Evolutionary conservation across 495 filamentous ascomycete genomes (phyloP), one percentile per base, ranked within the genome.

Genomic region (Hypomontagnella submonticulosa): DNA sequence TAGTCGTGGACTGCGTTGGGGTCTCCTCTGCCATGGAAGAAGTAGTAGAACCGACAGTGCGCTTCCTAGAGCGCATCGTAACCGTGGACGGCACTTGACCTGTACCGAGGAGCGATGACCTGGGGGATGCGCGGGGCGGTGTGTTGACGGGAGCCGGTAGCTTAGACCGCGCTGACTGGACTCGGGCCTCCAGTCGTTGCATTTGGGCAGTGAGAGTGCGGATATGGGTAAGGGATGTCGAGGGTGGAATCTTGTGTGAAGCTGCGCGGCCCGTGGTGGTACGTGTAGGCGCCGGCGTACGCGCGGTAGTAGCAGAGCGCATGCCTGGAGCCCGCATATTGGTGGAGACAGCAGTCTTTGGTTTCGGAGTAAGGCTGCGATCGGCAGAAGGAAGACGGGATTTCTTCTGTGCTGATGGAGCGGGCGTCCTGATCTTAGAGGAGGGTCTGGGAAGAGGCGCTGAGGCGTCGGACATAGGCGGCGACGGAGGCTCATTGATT

Each of bases 191-290:
- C 38, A 99, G 86, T 63, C 89, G 88, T 75, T 97, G 92, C 96
- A 99, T 97, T 77, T 97, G 95, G 18, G 91, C 93, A 57, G 94
- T 95, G 53, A 99, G 85, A 2, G 88, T 89, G 20, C 95, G 92
- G 71, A 98, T 94, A 70, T 99, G 95, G 57, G 90, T 90, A 30
- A 99, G 84, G 4, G 96, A 97, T 34, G 87, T 90, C 13, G 96
- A 97, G 34, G 89, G 83, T 27, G 92, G 89, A 19, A 96, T 57
- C 53, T 70, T 79, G 58, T 82, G 72, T 38, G 80, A 75, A 4
- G 72, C 67, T 32, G 74, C 65, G 57, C 77, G 80, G 13, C 57
- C 58, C n/a, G 75, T 60, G 20, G 73, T 72, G 18, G 70, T 64
- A 4, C 70, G 56, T 15, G 68, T 47, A 37, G 70, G 62, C 0